Percentiles rank a stretch among this genome's conserved stretches.
Conservation (phyloP, 352 stramenopile species). For the Phytophthora syringae region DNA sequence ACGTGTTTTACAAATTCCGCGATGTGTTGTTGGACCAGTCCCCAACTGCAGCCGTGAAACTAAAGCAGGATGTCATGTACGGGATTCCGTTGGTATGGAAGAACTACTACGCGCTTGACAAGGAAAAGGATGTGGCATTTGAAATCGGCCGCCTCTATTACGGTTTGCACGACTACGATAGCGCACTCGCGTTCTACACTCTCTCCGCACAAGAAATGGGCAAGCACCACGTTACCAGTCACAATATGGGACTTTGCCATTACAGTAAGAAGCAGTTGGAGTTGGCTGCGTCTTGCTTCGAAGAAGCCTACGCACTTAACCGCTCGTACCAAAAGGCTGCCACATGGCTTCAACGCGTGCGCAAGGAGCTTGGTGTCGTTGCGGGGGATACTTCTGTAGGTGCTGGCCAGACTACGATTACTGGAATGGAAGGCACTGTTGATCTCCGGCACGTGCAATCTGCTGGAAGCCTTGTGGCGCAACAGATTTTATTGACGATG, state of each 20-base stretch:
- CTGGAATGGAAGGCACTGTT: neutral
- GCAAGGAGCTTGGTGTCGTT: conserved; percentile 55
- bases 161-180: conserved; percentile 91
- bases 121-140: conserved; percentile 93
- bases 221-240: conserved; percentile 95
- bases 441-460: conserved; percentile 13
- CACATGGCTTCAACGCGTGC: conserved; percentile 84
- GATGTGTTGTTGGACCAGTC: conserved; percentile 91
- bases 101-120: conserved; percentile 94
- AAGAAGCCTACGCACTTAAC: conserved; percentile 74
- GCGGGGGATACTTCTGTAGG: conserved; percentile 10
- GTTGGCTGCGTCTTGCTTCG: conserved; percentile 69
- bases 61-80: conserved; percentile 84
- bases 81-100: conserved; percentile 89
- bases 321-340: conserved; percentile 78
- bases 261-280: conserved; percentile 89
- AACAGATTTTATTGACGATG: conserved; percentile 67
- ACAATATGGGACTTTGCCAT: conserved; percentile 96
- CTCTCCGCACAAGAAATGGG: conserved; percentile 89
- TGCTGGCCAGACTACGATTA: conserved; percentile 9
- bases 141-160: conserved; percentile 94
- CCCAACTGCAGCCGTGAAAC: conserved; percentile 59
- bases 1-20: conserved; percentile 97
- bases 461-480: conserved; percentile 41
- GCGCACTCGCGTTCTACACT: conserved; percentile 91